These are phyloP conservation scores for Citrullus mucosospermus DNA, from an alignment of 306 rosid genomes.

Conservation along the genomic window DNA sequence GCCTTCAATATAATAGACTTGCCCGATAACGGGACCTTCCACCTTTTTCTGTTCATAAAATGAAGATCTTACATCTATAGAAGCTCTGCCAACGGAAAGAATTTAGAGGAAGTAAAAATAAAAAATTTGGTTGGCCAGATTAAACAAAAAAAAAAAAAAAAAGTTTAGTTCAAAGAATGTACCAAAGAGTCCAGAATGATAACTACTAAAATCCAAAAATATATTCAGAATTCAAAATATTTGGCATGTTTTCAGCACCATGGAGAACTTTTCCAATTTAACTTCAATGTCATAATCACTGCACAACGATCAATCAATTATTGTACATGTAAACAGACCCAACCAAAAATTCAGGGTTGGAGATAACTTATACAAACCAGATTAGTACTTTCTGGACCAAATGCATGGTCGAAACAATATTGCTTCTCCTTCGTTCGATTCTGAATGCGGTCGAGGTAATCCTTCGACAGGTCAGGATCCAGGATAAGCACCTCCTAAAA, in stretches of 20 bases:
- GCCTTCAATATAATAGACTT: neutral
- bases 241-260: neutral
- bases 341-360: neutral
- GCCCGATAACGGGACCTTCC: neutral
- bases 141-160: neutral
- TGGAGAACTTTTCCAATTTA: neutral
- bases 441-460: conserved; percentile 47
- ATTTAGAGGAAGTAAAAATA: neutral
- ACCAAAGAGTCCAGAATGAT: neutral
- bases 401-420: conserved; percentile 47
- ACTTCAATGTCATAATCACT: neutral
- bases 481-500: conserved; percentile 42
- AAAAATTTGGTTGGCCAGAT: neutral
- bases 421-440: conserved; percentile 47
- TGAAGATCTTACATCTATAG: neutral
- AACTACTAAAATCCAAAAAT: neutral
- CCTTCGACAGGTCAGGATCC: conserved; percentile 47
- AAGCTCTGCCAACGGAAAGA: neutral
- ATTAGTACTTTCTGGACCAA: conserved; percentile 35
- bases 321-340: neutral
- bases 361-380: conserved; percentile 17
- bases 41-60: neutral
- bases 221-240: neutral
- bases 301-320: neutral
- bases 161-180: neutral